Evolutionary conservation across 345 rosid genomes (phyloP), one percentile per base, ranked within the genome.

Genomic region (Linum lewisii): DNA sequence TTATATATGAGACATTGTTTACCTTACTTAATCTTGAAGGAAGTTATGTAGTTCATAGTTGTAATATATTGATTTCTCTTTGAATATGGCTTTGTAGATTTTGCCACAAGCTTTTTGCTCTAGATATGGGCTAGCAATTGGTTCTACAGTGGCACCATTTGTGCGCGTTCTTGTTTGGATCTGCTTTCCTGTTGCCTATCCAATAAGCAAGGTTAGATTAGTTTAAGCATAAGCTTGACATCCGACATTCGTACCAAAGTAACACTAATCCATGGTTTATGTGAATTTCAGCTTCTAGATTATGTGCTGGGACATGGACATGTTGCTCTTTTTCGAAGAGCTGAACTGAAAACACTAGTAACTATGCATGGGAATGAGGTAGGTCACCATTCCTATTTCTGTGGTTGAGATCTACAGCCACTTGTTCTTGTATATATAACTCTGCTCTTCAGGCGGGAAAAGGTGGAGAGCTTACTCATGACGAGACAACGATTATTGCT

Each of bases 341-440:
- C 99, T 64, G 99, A 93, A 85, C 73, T 93, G 77, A 93, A 93
- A 83, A 89, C 99, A 26, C 96, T 93, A 62, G 99, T 93, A 45
- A 54, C 85, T 73, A 65, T 93, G 55, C 99, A 93, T 66, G 99
- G 99, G 16, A 93, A 93, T 25, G 97, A 89, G 94, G 99, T 90
- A 29, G 34, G 34, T 29, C 4, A n/a, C n/a, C 0, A 29, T 29
- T 8, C 34, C 34, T 29, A 29, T n/a, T n/a, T 61, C 8, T 56
- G 2, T 25, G 2, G 25, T 14, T 21, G 14, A n/a, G 8, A 2
- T 55, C 34, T 4, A 3, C 34, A 29, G 7, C 34, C 34, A 29
- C 37, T 23, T 23, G n/a, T 20, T 20, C 14, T 58, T 51, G 24
- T n/a, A 57, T 59, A 29, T 59, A 37, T 44, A 21, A 18, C 16